Evolutionary conservation across 2,329 filamentous ascomycete species (phyloP).

Genomic region (Epichloe brachyelytri): DNA sequence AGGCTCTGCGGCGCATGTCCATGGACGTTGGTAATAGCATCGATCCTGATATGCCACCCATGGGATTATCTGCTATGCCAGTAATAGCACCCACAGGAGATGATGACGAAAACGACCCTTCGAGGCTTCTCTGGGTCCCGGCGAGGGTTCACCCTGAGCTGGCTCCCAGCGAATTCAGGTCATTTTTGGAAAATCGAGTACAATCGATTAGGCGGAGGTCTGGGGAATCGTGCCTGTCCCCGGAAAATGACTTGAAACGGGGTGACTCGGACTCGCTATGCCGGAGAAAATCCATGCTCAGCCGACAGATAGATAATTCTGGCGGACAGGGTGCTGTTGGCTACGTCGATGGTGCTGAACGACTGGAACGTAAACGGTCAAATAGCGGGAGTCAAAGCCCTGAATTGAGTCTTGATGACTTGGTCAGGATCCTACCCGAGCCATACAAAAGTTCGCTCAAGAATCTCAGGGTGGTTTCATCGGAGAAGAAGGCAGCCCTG

Average conservation of each 20-base stretch:
- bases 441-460: constrained; percentile 56
- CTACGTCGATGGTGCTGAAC: constrained; percentile 75
- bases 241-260: constrained; percentile 36
- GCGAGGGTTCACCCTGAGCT: constrained; percentile 88
- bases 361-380: constrained; percentile 62
- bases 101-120: constrained; percentile 78
- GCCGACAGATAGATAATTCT: constrained; percentile 72
- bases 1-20: constrained; percentile 81
- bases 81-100: constrained; percentile 57
- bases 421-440: constrained; percentile 69
- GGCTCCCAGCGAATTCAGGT: constrained; percentile 92
- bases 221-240: constrained; percentile 52
- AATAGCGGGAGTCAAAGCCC: constrained; percentile 37
- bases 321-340: constrained; percentile 43
- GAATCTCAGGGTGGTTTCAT: constrained; percentile 34
- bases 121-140: constrained; percentile 88
- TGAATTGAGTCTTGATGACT: constrained; percentile 62
- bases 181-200: constrained; percentile 85
- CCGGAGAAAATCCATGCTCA: constrained; percentile 92
- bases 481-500: constrained; percentile 31
- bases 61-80: constrained; percentile 55
- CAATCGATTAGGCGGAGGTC: constrained; percentile 80
- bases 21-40: constrained; percentile 74
- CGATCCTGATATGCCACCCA: constrained; percentile 63
- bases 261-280: constrained; percentile 48